Base-by-base conservation (phyloP, 2,329 filamentous ascomycete genomes). In the Aspergillus amoenus region DNA sequence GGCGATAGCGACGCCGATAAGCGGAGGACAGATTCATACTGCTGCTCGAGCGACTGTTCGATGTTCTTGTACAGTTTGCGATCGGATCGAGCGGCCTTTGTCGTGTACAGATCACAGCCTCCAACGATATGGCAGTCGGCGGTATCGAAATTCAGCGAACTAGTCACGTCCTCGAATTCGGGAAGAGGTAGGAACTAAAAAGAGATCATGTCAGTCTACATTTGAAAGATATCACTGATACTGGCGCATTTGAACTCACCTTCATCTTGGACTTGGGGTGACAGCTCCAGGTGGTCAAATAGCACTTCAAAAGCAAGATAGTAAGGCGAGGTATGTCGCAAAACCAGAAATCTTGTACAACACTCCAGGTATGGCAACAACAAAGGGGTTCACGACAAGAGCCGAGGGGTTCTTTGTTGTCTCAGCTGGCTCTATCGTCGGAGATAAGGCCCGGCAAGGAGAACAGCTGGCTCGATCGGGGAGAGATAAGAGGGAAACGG, bases 41-140 rank as follows among this genome's bases (percentile, higher is more conserved):
- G 91, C 39, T 90, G 89, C 74, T 95, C 92, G 58, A 99, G 85
- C 30, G 90, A 92, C 70, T 90, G 87, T 72, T 97, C 93, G 70
- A 99, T 97, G 71, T 88, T 90, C 77, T 93, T 95, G 81, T 97
- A 97, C 8, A 99, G 82, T 73, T 97, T 97, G 84, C 97, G 97
- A 74, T 99, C 94, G 62, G 88, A 88, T 45, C 93, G 92, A 55
- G 93, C 92, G 30, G 94, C 93, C 77, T 99, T 99, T 24, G 93
- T 97, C 9, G 93, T 97, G 81, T 97, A 99, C 17, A 97, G 83
- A 75, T 99, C 94, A 81, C 93, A 97, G 63, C 91, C 90, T 67
- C 94, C 94, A 27, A 92, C 88, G 59, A 99, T 89, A 66, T 93
- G 90, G 71, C 91, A 93, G 73, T 97, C 93, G 51, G 90, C 86